Percentiles rank a stretch among this genome's conserved stretches.
Conservation (phyloP, 371 early-diverging fungal genomes). For the Phascolomyces articulosus region DNA sequence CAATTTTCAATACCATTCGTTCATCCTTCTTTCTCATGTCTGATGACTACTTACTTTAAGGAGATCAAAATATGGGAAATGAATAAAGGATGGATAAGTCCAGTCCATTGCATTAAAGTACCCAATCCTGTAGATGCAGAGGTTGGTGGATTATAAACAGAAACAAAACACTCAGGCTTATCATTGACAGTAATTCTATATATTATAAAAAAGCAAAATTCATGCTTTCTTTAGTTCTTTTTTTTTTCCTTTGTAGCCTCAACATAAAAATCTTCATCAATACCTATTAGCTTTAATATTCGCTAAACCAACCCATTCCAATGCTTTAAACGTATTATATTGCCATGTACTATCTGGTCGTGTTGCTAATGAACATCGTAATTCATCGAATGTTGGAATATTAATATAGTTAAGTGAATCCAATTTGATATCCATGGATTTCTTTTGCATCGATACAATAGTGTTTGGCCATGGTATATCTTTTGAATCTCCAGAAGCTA, state of each 20-base stretch:
- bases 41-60: conserved; percentile 28
- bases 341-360: conserved; percentile 35
- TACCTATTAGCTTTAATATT: conserved; percentile 55
- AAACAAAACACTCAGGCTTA: conserved; percentile 53
- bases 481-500: conserved; percentile 28
- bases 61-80: conserved; percentile 33
- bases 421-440: conserved; percentile 16
- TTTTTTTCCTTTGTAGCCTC: no score
- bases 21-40: no score
- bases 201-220: neutral
- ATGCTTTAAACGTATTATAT: conserved; percentile 38
- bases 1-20: no score
- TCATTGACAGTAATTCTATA: conserved; percentile 27
- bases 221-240: neutral
- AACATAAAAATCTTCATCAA: no score
- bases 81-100: conserved; percentile 35
- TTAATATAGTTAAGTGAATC: conserved; percentile 26
- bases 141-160: conserved; percentile 51
- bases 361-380: conserved; percentile 21
- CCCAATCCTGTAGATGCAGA: conserved; percentile 22
- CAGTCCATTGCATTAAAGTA: conserved; percentile 33
- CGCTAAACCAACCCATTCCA: conserved; percentile 70
- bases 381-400: conserved; percentile 32
- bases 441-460: neutral
- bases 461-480: conserved; percentile 38